These are phyloP conservation scores for Trametes villosa DNA, from an alignment of 768 basidiomycete genomes.

Conservation along the genomic window DNA sequence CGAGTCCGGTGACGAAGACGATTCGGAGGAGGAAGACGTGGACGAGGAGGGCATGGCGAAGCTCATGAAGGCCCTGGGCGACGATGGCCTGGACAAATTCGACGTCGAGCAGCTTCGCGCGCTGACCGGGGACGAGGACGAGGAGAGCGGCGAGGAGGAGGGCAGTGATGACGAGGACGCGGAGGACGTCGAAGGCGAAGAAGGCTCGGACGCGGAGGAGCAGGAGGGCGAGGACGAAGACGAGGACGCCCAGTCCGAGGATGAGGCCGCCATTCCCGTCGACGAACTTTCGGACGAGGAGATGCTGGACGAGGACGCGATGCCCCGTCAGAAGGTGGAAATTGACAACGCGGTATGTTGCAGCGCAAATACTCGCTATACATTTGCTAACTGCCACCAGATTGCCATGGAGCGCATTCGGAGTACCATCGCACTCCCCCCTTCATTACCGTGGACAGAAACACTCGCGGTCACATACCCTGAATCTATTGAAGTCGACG, in stretches of 20 bases:
- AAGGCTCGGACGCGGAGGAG: slow-evolving; percentile 42
- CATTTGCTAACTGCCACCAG: slow-evolving; percentile 41
- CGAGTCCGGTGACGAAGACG: slow-evolving; percentile 20
- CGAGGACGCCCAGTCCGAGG: slow-evolving; percentile 34
- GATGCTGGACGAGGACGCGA: slow-evolving; percentile 75
- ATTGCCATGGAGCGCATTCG: slow-evolving; percentile 81
- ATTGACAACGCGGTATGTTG: slow-evolving; percentile 76
- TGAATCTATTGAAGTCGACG: slow-evolving; percentile 72
- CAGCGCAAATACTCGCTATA: neutral
- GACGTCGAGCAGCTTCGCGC: slow-evolving; percentile 58
- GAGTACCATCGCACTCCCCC: slow-evolving; percentile 73
- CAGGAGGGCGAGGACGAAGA: slow-evolving; percentile 36
- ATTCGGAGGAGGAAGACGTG: slow-evolving; percentile 47
- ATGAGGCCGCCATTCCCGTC: slow-evolving; percentile 53
- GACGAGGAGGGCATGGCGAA: slow-evolving; percentile 62
- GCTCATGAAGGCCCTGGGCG: slow-evolving; percentile 60
- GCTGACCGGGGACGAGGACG: slow-evolving; percentile 41
- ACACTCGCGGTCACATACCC: slow-evolving; percentile 76
- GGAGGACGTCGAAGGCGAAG: slow-evolving; percentile 37
- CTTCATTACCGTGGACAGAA: slow-evolving; percentile 83
- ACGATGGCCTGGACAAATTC: slow-evolving; percentile 69
- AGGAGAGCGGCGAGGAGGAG: slow-evolving; percentile 29
- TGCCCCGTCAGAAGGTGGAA: slow-evolving; percentile 82
- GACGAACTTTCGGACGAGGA: slow-evolving; percentile 67
- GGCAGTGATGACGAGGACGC: slow-evolving; percentile 36